Percentiles rank a stretch among this genome's conserved stretches.
These are phyloP conservation scores for Darksidea phi DNA, from an alignment of 495 filamentous ascomycete genomes.

Conservation along the genomic window DNA sequence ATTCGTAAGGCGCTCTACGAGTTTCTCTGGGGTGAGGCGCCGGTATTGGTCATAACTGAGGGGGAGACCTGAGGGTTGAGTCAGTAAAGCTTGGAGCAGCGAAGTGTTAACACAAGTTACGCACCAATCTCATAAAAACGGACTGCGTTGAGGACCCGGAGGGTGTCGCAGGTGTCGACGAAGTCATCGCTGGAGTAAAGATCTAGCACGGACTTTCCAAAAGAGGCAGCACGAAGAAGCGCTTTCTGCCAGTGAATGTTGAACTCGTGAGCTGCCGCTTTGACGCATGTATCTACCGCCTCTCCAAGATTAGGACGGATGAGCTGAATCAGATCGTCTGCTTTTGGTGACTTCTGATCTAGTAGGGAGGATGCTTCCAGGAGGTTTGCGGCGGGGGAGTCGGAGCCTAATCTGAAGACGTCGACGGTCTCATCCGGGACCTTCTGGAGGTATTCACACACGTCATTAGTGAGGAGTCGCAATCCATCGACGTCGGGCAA, in stretches of 20 bases:
- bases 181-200: conserved; percentile 97
- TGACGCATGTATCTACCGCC: conserved; percentile 87
- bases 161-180: conserved; percentile 94
- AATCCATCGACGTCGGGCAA: conserved; percentile 87
- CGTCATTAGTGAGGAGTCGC: conserved; percentile 81
- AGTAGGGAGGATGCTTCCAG: conserved; percentile 89
- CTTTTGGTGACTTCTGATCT: conserved; percentile 91
- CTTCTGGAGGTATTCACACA: conserved; percentile 92
- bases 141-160: conserved; percentile 88
- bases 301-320: conserved; percentile 83
- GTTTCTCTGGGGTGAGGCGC: conserved; percentile 80
- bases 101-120: no score
- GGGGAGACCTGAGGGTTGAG: conserved; percentile 50
- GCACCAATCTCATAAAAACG: conserved; percentile 82
- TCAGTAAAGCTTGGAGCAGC: no score
- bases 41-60: conserved; percentile 90
- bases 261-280: conserved; percentile 89
- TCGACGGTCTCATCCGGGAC: conserved; percentile 85
- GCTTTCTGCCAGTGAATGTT: conserved; percentile 91
- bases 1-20: conserved; percentile 81
- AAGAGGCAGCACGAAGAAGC: conserved; percentile 88
- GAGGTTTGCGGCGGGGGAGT: conserved; percentile 82
- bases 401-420: conserved; percentile 83
- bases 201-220: conserved; percentile 94
- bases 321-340: conserved; percentile 93